Conservation (phyloP, 1,284 basidiomycete species). For the Malassezia restricta region DNA sequence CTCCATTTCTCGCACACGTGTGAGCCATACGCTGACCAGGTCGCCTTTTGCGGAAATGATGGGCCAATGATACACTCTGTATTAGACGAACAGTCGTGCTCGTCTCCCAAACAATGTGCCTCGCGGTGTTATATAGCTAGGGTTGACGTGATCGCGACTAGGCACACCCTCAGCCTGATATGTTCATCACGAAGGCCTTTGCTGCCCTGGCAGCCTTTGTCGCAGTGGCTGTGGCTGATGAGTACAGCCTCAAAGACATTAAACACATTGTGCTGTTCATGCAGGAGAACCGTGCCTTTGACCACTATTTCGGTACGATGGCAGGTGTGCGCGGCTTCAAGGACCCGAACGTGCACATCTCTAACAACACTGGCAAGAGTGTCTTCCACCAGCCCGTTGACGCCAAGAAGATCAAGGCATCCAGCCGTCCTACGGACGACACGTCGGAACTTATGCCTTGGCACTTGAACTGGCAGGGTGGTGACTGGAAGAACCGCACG, state of each 20-base stretch:
- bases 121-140: too few species aligned
- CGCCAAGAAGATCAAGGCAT: background rate
- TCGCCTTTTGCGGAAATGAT: too few species aligned
- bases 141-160: too few species aligned
- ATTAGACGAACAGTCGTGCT: too few species aligned
- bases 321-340: conserved; percentile 30
- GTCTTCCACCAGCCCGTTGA: conserved; percentile 20
- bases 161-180: too few species aligned
- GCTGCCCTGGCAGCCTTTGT: too few species aligned
- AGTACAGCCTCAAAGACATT: conserved; percentile 6
- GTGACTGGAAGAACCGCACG: conserved; percentile 21
- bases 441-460: conserved; percentile 18
- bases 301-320: conserved; percentile 34
- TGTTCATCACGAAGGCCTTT: too few species aligned
- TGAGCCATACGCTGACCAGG: too few species aligned
- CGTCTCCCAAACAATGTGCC: too few species aligned
- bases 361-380: conserved; percentile 20
- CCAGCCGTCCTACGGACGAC: background rate
- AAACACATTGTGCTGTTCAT: conserved; percentile 23
- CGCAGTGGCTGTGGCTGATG: background rate
- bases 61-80: too few species aligned
- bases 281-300: conserved; percentile 38
- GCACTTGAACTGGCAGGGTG: conserved; percentile 28
- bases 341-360: conserved; percentile 32
- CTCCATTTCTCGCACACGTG: too few species aligned